Percentiles rank a stretch among this genome's conserved stretches.
Evolutionary conservation across 2,329 filamentous ascomycete genomes (phyloP).

Genomic region (Aspergillus flavus): DNA sequence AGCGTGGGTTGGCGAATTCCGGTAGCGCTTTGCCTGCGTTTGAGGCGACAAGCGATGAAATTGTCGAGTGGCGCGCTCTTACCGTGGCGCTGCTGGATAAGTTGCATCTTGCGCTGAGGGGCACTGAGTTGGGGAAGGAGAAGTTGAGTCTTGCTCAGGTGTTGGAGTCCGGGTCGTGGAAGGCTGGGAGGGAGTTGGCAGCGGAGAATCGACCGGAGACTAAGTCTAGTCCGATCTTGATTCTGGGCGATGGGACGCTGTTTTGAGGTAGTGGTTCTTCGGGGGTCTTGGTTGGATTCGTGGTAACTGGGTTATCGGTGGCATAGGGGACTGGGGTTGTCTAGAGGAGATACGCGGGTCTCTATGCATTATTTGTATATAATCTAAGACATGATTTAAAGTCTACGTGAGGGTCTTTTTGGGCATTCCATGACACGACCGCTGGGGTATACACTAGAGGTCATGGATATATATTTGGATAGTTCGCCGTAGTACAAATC

Average conservation of each 20-base stretch:
- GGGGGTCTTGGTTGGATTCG: not conserved
- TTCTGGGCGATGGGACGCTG: slow-evolving; percentile 43
- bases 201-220: slow-evolving; percentile 36
- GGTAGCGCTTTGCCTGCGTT: slow-evolving; percentile 49
- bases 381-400: not conserved
- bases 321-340: not conserved
- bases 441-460: not conserved
- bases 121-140: slow-evolving; percentile 38
- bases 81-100: slow-evolving; percentile 63
- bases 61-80: slow-evolving; percentile 68
- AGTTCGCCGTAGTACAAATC: not conserved
- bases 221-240: slow-evolving; percentile 42
- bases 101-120: slow-evolving; percentile 53
- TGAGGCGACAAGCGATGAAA: slow-evolving; percentile 61
- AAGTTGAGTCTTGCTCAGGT: slow-evolving; percentile 53
- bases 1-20: slow-evolving; percentile 52
- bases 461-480: not conserved
- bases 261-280: slow-evolving; percentile 25
- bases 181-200: slow-evolving; percentile 45
- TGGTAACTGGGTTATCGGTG: not conserved
- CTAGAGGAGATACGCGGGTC: not conserved
- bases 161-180: slow-evolving; percentile 59
- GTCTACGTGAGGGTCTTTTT: not conserved
- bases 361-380: not conserved
- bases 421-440: not conserved